phyloP scores from a whole-genome alignment of 2,329 filamentous ascomycete genomes.

The Penicillium concentricum region DNA sequence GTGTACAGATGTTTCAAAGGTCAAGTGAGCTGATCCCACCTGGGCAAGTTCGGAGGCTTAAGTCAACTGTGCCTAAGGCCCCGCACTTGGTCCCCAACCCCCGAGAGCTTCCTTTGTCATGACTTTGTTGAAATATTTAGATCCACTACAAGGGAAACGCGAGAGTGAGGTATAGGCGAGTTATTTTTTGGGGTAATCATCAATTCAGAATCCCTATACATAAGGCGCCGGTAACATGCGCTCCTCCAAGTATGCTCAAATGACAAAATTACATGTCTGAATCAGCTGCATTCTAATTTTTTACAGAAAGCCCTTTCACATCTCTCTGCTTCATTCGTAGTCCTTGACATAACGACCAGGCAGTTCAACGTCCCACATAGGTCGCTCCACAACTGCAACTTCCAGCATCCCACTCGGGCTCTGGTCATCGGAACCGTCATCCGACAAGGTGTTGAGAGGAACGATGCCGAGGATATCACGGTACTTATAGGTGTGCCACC shows the following conservation, averaged over 20 bases:
- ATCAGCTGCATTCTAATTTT: conserved; percentile 9
- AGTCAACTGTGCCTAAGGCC: background rate
- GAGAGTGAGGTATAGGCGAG: background rate
- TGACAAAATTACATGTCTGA: conserved; percentile 14
- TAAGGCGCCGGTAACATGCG: conserved; percentile 20
- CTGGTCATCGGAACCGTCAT: conserved; percentile 32
- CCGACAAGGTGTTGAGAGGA: conserved; percentile 48
- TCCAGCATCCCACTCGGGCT: conserved; percentile 50
- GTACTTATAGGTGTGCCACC: conserved; percentile 90
- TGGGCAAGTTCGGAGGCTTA: background rate
- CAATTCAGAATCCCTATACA: conserved; percentile 19
- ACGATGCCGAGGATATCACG: conserved; percentile 81
- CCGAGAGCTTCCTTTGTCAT: background rate
- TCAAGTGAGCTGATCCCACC: background rate
- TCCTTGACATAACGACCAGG: conserved; percentile 68
- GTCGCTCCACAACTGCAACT: conserved; percentile 84
- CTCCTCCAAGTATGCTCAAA: conserved; percentile 20
- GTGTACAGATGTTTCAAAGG: background rate
- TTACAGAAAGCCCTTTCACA: conserved; percentile 3
- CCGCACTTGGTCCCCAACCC: background rate
- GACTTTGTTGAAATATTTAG: background rate
- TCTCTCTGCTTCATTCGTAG: conserved; percentile 40
- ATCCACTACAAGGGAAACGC: background rate
- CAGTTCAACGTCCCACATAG: conserved; percentile 77
- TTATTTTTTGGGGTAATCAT: background rate